Conservation (phyloP, 805 yeast genomes). For the Tetrapisispora namnaoensis region DNA sequence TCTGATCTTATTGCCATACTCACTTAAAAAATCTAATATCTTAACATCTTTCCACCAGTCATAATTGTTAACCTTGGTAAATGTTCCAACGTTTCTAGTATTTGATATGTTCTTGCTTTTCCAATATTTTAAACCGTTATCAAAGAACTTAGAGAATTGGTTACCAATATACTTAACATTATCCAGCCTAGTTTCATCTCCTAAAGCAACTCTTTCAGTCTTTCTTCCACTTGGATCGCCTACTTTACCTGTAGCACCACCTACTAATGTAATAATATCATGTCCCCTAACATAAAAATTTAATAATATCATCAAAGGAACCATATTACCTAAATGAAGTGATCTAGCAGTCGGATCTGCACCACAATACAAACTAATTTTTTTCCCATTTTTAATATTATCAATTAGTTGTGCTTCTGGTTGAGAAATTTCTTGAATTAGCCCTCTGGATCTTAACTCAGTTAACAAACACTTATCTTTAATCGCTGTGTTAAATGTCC, state of each 20-base stretch:
- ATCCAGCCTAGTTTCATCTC: conserved; percentile 36
- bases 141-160: conserved; percentile 56
- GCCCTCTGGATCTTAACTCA: conserved; percentile 16
- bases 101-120: conserved; percentile 28
- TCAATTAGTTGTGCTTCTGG: conserved; percentile 15
- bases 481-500: neutral
- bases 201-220: conserved; percentile 60
- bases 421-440: conserved; percentile 24
- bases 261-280: conserved; percentile 71
- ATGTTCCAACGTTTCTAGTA: conserved; percentile 31
- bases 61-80: conserved; percentile 50
- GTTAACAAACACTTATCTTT: neutral
- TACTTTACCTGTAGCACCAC: conserved; percentile 91
- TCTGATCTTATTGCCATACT: conserved; percentile 68
- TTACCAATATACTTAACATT: conserved; percentile 51
- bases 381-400: conserved; percentile 15
- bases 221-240: conserved; percentile 95
- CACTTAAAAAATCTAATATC: conserved; percentile 68
- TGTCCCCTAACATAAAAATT: conserved; percentile 85
- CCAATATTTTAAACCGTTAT: conserved; percentile 55
- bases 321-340: conserved; percentile 79
- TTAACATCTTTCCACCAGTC: conserved; percentile 79
- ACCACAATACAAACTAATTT: conserved; percentile 72
- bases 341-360: conserved; percentile 94
- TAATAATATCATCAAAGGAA: conserved; percentile 76